Evolutionary conservation across 2,329 filamentous ascomycete genomes (phyloP), one percentile per base, ranked within the genome.

Genomic region (Alternaria sp.): DNA sequence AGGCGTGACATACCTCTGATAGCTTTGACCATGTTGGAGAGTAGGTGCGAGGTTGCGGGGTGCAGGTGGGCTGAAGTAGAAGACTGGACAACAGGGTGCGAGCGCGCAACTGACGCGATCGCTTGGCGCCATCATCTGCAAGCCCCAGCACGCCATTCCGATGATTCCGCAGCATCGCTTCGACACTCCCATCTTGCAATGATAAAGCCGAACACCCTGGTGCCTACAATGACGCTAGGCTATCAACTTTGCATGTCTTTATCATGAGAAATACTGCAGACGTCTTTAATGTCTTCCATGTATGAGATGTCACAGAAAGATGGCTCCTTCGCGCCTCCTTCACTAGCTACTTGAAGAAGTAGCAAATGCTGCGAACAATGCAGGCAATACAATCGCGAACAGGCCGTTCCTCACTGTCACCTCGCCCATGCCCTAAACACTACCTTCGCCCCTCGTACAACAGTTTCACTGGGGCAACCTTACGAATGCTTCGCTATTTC

Each of bases 11-110:
- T 72, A 87, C 86, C 86, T 84, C 84, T 82, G 45, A 87, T 86
- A 63, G 86, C 86, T 74, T 86, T 86, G 67, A 86, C 85, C 86
- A 88, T 88, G 54, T 59, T 81, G 76, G 46, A 32, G 56, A 50
- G 54, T 32, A 55, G 54, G 8, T 32, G 54, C 43, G 44, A 36
- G 15, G 17, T 56, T 47, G 54, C 26, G 65, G 64, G 64, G 59
- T 56, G 49, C 12, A 44, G 49, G 56, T 49, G n/a, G 26, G 56
- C 43, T 55, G 23, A 55, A 46, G 56, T 61, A 57, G 51, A 45
- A 47, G 57, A 28, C 11, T 64, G 66, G 54, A 65, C 74, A 77
- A 67, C 72, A 72, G 57, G 76, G 74, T 77, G 61, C 69, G 61
- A 67, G 50, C 47, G 40, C 32, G 30, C 21, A 32, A 49, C 56